Evolutionary conservation across 192 early-diverging fungal genomes (phyloP), one percentile per base, ranked within the genome.

Genomic region (Spizellomyces sp.): DNA sequence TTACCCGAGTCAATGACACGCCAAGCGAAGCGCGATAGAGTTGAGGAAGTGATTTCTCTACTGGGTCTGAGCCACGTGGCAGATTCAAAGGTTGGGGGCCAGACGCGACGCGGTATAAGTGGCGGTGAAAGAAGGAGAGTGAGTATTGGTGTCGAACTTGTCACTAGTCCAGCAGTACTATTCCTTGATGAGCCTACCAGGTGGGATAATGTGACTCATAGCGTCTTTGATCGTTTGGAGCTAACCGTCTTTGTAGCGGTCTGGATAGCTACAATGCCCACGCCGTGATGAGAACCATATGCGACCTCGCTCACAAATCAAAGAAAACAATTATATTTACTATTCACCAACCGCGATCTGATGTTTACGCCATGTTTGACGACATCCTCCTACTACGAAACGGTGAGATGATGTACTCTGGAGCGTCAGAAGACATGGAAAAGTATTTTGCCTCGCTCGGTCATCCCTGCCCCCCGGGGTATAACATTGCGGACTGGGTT

Each of bases 261-360:
- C 66, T 86, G 61, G 85, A 86, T 62, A 69, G 69, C 55, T 81
- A 79, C 73, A 85, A 85, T 58, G 90, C 92, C 0, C 79, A 81
- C 67, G 72, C 85, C 58, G 88, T 91, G 1, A 81, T 91, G 42
- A 78, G 87, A 71, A 81, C 86, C 15, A 84, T 91, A 60, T 77
- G 81, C 58, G 77, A 83, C 58, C 79, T 93, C 22, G 86, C 90
- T 3, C 75, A 81, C 47, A 78, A 80, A 42, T 78, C 81, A 10
- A 76, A 83, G 42, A 89, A 88, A 27, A 91, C 92, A 7, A 85
- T 95, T 8, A 79, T 98, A 19, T 90, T 93, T 77, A 93, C 91
- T 7, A 93, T 98, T 67, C 95, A 98, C 74, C 95, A 96, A 77
- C 95, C 95, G 19, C 84, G 86, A 48, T 90, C 90, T 5, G 88